Evolutionary conservation across 2,329 filamentous ascomycete genomes (phyloP).

Genomic region (Aschersonia sp.): DNA sequence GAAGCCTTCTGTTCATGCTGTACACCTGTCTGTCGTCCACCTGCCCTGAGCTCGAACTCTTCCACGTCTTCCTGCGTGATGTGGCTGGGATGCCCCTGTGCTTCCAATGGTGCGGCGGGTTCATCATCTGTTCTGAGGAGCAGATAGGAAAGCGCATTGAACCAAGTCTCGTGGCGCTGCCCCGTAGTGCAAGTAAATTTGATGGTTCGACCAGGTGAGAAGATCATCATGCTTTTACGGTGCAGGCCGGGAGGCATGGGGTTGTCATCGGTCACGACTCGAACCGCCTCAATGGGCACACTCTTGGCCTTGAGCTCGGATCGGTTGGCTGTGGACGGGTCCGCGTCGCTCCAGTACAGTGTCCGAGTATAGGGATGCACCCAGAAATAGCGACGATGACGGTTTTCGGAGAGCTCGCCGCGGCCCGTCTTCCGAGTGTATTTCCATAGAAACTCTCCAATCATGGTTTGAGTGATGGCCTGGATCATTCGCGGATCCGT

Average conservation of each 20-base stretch:
- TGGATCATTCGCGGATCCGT: slow-evolving; percentile 98
- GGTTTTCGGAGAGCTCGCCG: slow-evolving; percentile 72
- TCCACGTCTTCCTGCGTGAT: slow-evolving; percentile 49
- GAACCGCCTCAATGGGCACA: slow-evolving; percentile 82
- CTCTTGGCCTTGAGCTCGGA: slow-evolving; percentile 71
- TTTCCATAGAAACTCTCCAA: slow-evolving; percentile 97
- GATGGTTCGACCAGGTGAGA: slow-evolving; percentile 76
- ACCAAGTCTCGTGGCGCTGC: slow-evolving; percentile 95
- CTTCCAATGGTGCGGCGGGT: slow-evolving; percentile 43
- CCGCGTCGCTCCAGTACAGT: slow-evolving; percentile 88
- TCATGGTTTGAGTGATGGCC: slow-evolving; percentile 98
- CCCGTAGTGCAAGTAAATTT: slow-evolving; percentile 92
- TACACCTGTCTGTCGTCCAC: slow-evolving; percentile 14
- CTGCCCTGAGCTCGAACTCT: slow-evolving; percentile 67
- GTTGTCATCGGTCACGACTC: slow-evolving; percentile 88
- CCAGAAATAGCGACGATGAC: slow-evolving; percentile 96
- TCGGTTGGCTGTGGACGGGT: slow-evolving; percentile 68
- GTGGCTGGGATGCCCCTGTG: slow-evolving; percentile 41
- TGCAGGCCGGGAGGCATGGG: slow-evolving; percentile 89
- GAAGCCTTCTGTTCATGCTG: slow-evolving; percentile 36
- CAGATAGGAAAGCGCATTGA: slow-evolving; percentile 89
- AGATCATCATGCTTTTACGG: slow-evolving; percentile 80
- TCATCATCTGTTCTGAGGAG: slow-evolving; percentile 61
- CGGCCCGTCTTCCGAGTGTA: slow-evolving; percentile 93
- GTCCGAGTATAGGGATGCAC: slow-evolving; percentile 95